Base-by-base conservation (phyloP, 202 grass and related monocot genomes). In the Bolboschoenoplectus hybrid region DNA sequence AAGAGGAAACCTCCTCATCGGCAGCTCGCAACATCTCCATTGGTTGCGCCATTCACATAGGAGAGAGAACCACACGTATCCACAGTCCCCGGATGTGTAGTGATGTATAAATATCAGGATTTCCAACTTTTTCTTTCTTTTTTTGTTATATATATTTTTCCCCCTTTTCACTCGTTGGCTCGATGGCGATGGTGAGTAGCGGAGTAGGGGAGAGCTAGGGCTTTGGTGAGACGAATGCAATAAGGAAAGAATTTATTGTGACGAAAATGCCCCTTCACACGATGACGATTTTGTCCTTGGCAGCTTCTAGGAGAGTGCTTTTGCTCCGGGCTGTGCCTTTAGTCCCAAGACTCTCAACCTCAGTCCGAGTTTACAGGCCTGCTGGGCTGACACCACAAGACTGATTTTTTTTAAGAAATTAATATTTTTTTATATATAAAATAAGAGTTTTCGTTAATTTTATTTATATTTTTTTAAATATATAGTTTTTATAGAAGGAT, bases 1-100 rank as follows among this genome's bases (percentile, higher is more conserved):
- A 87, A 73, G 89, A 91, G 8, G 96, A 92, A 34, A 94, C 90
- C 90, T 92, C 96, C 56, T 85, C 84, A 3, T 84, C 81, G 50
- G 96, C 95, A 79, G 89, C 84, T 79, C 91, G 87, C 71, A 98
- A 74, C 81, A 81, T 87, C 73, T 93, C 86, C 85, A 86, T 86
- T 47, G 91, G 83, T 72, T 88, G 91, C 65, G 85, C 89, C 16
- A 86, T 72, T 4, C 1, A 16, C 19, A 10, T 46, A 71, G 49
- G 35, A 19, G 55, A 64, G 34, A n/a, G 17, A 49, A 14, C 43
- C 1, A 20, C 53, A 41, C 14, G 32, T 19, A 46, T 63, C 13
- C 55, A 14, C 36, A 38, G 47, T 36, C 5, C 60, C 41, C 8
- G 6, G 62, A 81, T 55, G 44, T 45, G 10, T 26, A 38, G 45